Evolutionary conservation across 768 basidiomycete species (phyloP), one percentile per base, ranked within the genome.

Genomic region (Leccinum longicurvipes): DNA sequence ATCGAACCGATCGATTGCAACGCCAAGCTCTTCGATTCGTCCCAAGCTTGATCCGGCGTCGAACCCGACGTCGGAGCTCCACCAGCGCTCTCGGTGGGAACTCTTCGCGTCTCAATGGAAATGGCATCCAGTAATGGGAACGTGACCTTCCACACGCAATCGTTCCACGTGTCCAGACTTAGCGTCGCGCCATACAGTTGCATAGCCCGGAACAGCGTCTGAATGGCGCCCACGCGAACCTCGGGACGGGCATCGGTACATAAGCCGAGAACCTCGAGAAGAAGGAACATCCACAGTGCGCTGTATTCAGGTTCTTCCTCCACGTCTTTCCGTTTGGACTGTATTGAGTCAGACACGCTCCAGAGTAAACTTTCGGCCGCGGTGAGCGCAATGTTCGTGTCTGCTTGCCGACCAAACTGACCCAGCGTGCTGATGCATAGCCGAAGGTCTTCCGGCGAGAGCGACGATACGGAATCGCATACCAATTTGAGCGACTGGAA

Each of bases 311-410:
- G 73, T 50, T 79, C 86, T 60, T 84, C 82, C 54, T 83, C 82
- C 17, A 64, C 71, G 44, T 79, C 79, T 61, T 86, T 86, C 21
- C 91, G 81, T 66, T 91, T 89, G 7, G 87, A 82, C 65, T 96
- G 93, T 32, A 98, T 91, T 1, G 92, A 89, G 67, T 99, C 96
- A 0, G 95, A 97, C 0, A 99, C 91, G 57, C 91, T 89, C 96
- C 96, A 98, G 5, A 99, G 76, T 3, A 98, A 74, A 51, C 92
- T 93, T 55, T 93, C 93, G 0, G 95, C 93, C 0, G 93, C 92
- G 1, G 96, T 96, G 53, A 99, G 74, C 1, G 94, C 91, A 54
- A 99, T 96, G 63, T 99, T 99, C 36, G 96, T 95, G 60, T 98
- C 97, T 1, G 85, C 81, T 64, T 98, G 96, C 17, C 87, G 82